Evolutionary conservation across 1,284 basidiomycete genomes (phyloP).

Genomic region (Vanrija sp.): DNA sequence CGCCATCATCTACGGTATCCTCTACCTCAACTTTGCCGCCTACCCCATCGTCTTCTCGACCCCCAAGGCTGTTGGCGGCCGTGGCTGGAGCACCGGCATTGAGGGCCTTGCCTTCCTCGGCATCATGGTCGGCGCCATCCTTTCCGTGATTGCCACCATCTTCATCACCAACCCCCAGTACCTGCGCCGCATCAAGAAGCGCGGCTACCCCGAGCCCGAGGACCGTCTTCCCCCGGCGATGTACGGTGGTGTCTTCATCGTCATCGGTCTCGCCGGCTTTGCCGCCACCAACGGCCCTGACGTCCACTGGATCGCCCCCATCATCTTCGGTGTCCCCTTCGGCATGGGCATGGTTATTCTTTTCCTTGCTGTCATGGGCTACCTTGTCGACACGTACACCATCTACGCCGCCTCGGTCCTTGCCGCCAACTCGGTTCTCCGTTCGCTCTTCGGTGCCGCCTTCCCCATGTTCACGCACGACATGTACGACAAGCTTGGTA

Average conservation of each 20-base stretch:
- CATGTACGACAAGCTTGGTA: slow-evolving; percentile 56
- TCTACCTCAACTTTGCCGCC: slow-evolving; percentile 44
- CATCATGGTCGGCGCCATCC: slow-evolving; percentile 59
- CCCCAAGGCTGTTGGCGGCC: slow-evolving; percentile 49
- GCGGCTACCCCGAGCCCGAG: slow-evolving; percentile 57
- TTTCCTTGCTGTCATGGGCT: slow-evolving; percentile 59
- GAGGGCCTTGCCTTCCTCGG: slow-evolving; percentile 65
- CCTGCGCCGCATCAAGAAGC: slow-evolving; percentile 55
- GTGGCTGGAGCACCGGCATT: slow-evolving; percentile 60
- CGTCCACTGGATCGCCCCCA: slow-evolving; percentile 55
- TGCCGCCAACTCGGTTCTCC: slow-evolving; percentile 65
- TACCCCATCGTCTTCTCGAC: slow-evolving; percentile 58
- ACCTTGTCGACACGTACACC: slow-evolving; percentile 62
- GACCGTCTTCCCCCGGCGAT: slow-evolving; percentile 58
- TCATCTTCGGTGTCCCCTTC: slow-evolving; percentile 60
- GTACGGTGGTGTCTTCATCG: slow-evolving; percentile 40
- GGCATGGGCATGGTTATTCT: slow-evolving; percentile 62
- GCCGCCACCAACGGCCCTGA: slow-evolving; percentile 44
- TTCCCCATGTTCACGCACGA: slow-evolving; percentile 58
- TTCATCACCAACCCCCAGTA: slow-evolving; percentile 56
- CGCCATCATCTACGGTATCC: slow-evolving; percentile 54
- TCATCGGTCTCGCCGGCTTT: slow-evolving; percentile 48
- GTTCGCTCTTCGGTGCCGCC: slow-evolving; percentile 61
- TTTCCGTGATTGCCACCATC: slow-evolving; percentile 58
- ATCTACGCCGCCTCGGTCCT: slow-evolving; percentile 57